A percentile compares a stretch with the other conserved stretches of the same genome.
Evolutionary conservation across 495 filamentous ascomycete genomes (phyloP).

Genomic region (Trichoderma asperelloides): DNA sequence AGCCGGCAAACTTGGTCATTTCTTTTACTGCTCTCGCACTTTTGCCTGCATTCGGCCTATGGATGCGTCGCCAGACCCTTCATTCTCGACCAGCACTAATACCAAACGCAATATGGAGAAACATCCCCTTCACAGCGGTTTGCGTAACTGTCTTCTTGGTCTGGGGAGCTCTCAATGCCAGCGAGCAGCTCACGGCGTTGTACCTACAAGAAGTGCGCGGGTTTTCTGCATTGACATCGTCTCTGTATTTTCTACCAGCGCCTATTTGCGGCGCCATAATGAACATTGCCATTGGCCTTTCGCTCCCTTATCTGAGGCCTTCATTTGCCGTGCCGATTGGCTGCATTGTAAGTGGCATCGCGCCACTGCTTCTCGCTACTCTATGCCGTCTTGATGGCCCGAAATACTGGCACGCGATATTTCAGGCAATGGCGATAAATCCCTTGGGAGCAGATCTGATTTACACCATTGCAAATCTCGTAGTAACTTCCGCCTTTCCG

Average conservation of each 20-base stretch:
- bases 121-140: conserved; percentile 36
- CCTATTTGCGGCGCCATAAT: conserved; percentile 39
- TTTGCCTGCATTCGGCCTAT: conserved; percentile 34
- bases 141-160: conserved; percentile 42
- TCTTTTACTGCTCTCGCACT: conserved; percentile 32
- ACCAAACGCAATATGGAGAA: conserved; percentile 44
- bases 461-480: conserved; percentile 44
- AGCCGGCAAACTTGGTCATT: conserved; percentile 25
- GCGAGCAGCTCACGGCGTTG: conserved; percentile 32
- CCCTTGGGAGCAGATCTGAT: background rate
- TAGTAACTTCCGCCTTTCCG: conserved; percentile 50
- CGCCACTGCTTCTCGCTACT: conserved; percentile 48
- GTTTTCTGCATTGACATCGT: conserved; percentile 23
- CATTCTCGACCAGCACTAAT: conserved; percentile 34
- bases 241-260: conserved; percentile 5
- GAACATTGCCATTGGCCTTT: conserved; percentile 46
- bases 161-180: conserved; percentile 31
- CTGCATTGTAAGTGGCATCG: conserved; percentile 32
- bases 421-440: conserved; percentile 30
- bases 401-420: conserved; percentile 50
- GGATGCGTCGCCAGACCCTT: conserved; percentile 36
- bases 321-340: conserved; percentile 37
- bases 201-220: conserved; percentile 11
- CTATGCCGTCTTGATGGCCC: conserved; percentile 25
- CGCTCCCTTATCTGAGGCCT: conserved; percentile 46